A percentile compares a stretch with the other conserved stretches of the same genome.
Conservation (phyloP, 2,329 filamentous ascomycete genomes). For the Pyrenochaeta sp. region DNA sequence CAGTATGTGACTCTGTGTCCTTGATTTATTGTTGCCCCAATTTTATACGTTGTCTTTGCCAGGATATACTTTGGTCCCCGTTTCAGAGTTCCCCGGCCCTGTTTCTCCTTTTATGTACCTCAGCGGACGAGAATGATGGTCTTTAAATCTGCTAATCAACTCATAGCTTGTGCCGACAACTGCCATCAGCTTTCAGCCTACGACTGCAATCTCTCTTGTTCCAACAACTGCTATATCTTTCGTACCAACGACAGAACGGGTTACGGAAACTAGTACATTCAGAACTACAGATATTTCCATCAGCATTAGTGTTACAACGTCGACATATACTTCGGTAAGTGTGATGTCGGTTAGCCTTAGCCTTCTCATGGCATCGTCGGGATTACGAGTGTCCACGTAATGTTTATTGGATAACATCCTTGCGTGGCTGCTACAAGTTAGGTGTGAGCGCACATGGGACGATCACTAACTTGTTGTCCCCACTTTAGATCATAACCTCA, state of each 20-base stretch:
- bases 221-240: conserved; percentile 22
- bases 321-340: conserved; percentile 22
- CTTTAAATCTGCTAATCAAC: neutral
- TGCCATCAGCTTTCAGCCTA: neutral
- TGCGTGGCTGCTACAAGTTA: neutral
- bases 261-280: conserved; percentile 19
- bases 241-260: conserved; percentile 10
- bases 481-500: conserved; percentile 9
- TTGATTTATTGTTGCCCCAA: neutral
- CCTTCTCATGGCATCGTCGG: neutral
- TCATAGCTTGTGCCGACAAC: conserved; percentile 26
- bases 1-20: conserved; percentile 12
- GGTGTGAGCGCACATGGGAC: neutral
- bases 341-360: neutral
- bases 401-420: neutral
- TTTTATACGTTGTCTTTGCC: neutral
- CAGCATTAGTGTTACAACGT: conserved; percentile 27
- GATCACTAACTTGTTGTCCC: neutral
- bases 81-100: no score
- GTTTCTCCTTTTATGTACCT: neutral
- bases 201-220: conserved; percentile 1
- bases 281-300: conserved; percentile 18
- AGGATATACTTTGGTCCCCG: neutral
- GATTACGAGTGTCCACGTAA: no score
- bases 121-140: neutral